phyloP scores from a whole-genome alignment of 768 basidiomycete species.

The Trametes villosa region DNA sequence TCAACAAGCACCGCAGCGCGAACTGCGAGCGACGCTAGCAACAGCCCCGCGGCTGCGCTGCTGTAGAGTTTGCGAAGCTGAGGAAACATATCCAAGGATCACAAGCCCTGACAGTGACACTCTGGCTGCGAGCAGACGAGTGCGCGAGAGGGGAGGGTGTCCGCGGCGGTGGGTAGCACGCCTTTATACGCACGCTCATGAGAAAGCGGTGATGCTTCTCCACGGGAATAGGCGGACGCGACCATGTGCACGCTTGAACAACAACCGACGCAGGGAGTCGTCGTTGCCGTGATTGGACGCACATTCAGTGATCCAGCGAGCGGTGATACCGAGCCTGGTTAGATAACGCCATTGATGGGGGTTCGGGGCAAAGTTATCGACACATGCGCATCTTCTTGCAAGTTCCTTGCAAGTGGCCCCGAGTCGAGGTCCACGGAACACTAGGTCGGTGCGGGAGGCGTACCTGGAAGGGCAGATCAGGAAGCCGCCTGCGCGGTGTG shows the following conservation, averaged over 20 bases:
- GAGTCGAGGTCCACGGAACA: background rate
- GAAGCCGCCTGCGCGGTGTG: background rate
- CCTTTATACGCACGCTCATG: constrained; percentile 14
- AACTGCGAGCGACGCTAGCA: constrained; percentile 4
- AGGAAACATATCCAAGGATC: background rate
- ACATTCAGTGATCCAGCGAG: background rate
- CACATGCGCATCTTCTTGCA: background rate
- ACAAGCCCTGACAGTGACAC: background rate
- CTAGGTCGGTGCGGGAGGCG: background rate
- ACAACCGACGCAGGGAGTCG: background rate
- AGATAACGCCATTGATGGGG: constrained; percentile 15
- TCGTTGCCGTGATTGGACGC: constrained; percentile 6
- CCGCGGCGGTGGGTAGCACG: background rate
- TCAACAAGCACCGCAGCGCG: constrained; percentile 42
- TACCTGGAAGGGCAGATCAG: constrained; percentile 12
- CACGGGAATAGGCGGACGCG: constrained; percentile 5
- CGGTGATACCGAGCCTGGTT: background rate
- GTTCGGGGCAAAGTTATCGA: background rate
- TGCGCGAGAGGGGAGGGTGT: background rate
- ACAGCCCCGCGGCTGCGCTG: background rate
- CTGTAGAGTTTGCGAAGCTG: background rate
- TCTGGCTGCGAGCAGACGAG: background rate
- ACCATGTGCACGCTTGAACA: constrained; percentile 12
- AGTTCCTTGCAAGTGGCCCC: background rate
- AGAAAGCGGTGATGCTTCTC: constrained; percentile 14